Evolutionary conservation across 1,284 basidiomycete genomes (phyloP), one percentile per base, ranked within the genome.

Genomic region (Ustilago loliicola): DNA sequence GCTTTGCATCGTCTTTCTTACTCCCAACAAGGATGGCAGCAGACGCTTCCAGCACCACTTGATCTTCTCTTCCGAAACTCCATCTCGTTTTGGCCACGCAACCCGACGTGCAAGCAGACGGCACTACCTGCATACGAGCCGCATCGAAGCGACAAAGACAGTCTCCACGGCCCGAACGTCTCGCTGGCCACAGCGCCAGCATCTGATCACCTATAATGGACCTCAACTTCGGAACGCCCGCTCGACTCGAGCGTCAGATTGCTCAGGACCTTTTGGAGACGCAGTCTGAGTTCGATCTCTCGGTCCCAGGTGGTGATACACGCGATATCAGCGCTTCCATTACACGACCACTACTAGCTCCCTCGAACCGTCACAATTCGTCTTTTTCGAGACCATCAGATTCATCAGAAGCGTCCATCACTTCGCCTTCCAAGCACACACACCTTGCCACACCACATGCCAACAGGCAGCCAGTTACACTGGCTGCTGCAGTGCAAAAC

Each of bases 231-330:
- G 76, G 72, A 19, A 78, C 76, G 10, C 76, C 76, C 7, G 72
- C 76, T 61, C 71, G 76, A 23, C 68, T 78, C 7, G 76, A 78
- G 76, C 72, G 76, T 47, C 76, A 78, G 56, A 78, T 78, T 23
- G 76, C 76, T 25, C 76, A 78, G 34, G 72, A 78, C 34, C 72
- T 78, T 25, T 56, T 78, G 60, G 64, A 67, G 17, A 70, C 67
- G 15, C 76, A 78, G 42, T 78, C 76, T 58, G 76, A 74, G n/a
- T 70, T 78, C 36, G 76, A 78, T 36, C 71, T 78, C 47, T 78
- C 76, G 9, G 48, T 78, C 21, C 76, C 76, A 19, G 72, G 59
- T 6, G 65, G 62, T 23, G 63, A 68, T 36, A 74, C 67, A 6
- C 72, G 65, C 50, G 70, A 78, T 45, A 70, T 68, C 42, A 78